These are phyloP conservation scores for Mycena polygramma DNA, from an alignment of 768 basidiomycete genomes.

Conservation along the genomic window DNA sequence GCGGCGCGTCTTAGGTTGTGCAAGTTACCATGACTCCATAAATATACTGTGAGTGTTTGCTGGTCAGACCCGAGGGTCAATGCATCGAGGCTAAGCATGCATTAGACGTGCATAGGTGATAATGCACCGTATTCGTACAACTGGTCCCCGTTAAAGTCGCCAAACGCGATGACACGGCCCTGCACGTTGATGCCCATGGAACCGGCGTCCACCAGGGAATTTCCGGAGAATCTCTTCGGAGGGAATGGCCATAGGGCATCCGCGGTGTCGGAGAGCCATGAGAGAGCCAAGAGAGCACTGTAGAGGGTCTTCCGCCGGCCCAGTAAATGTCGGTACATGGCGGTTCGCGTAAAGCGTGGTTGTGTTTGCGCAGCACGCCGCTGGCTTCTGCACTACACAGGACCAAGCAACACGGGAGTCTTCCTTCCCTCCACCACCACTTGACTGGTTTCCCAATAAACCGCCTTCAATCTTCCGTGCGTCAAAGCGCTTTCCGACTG, in stretches of 20 bases:
- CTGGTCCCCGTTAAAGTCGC: constrained; percentile 97
- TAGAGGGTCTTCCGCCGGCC: constrained; percentile 34
- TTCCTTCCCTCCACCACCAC: too few relatives aligned
- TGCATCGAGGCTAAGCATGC: constrained; percentile 75
- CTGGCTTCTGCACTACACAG: not conserved
- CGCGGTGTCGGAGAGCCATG: constrained; percentile 16
- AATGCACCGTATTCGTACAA: constrained; percentile 70
- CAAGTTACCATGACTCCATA: constrained; percentile 84
- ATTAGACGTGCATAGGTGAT: constrained; percentile 2
- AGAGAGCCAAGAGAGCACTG: constrained; percentile 18
- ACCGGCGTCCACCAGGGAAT: constrained; percentile 85
- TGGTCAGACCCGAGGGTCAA: constrained; percentile 83
- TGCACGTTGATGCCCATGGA: constrained; percentile 81
- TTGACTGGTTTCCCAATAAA: too few relatives aligned
- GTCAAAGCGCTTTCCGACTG: too few relatives aligned
- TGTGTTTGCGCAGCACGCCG: not conserved
- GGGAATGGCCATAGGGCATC: constrained; percentile 83
- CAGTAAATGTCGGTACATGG: constrained; percentile 35
- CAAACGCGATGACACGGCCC: constrained; percentile 87
- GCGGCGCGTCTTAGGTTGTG: not conserved
- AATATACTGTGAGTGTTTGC: constrained; percentile 78
- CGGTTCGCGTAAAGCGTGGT: not conserved
- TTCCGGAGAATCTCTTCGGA: constrained; percentile 86
- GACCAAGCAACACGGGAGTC: too few relatives aligned
- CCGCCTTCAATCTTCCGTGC: too few relatives aligned